Percentiles rank a stretch among this genome's conserved stretches.
Conservation (phyloP, 331 rosid species). For the Prunus yedoensis region DNA sequence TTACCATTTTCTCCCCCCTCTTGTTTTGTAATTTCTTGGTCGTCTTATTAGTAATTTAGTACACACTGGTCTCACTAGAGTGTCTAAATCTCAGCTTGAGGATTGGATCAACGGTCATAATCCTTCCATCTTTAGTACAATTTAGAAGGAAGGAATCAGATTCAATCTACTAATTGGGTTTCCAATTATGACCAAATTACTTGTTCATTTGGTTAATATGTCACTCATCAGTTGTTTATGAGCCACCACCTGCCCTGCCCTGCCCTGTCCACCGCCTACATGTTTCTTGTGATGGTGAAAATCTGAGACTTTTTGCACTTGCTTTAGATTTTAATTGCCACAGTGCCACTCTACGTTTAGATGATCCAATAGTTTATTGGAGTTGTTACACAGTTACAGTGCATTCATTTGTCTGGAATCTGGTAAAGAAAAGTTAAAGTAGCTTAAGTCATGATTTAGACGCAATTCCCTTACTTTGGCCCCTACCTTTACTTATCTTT, state of each 20-base stretch:
- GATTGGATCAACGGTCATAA: neutral
- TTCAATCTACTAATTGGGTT: neutral
- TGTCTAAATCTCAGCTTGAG: neutral
- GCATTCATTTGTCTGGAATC: conserved; percentile 6
- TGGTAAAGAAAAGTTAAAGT: conserved; percentile 19
- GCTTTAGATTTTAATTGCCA: neutral
- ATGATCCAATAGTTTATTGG: neutral
- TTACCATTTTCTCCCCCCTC: neutral
- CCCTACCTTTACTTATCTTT: conserved; percentile 10
- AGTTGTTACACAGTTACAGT: neutral
- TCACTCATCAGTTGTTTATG: too few relatives aligned
- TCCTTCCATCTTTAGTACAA: neutral
- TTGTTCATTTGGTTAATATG: neutral
- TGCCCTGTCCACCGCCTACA: too few relatives aligned
- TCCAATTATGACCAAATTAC: neutral
- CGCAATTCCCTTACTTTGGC: conserved; percentile 12
- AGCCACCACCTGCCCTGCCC: too few relatives aligned
- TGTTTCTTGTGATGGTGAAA: too few relatives aligned
- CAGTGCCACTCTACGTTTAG: neutral
- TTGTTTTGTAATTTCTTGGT: neutral
- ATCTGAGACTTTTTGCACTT: neutral
- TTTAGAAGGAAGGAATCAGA: neutral
- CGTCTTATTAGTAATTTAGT: neutral
- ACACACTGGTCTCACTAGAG: neutral
- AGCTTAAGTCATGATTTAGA: conserved; percentile 7